Evolutionary conservation across 1,139 yeast genomes (phyloP).

Genomic region (Taphrina communis): DNA sequence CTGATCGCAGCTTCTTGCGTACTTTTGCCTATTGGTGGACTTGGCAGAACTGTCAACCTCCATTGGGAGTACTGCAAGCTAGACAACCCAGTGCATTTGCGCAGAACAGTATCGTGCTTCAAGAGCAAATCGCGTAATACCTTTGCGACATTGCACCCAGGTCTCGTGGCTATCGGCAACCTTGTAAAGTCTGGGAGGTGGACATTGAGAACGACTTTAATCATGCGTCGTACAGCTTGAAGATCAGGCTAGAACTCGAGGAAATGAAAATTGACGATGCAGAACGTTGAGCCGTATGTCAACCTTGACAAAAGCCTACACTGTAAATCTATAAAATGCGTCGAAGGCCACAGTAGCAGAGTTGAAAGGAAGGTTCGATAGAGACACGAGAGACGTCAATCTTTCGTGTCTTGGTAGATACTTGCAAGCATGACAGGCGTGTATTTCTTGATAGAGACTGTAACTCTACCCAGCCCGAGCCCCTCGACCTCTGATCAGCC

Average conservation of each 20-base stretch:
- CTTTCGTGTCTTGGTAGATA: no score
- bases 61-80: conserved; percentile 16
- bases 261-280: no score
- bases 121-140: conserved; percentile 10
- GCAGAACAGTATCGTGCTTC: conserved; percentile 10
- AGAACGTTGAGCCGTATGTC: no score
- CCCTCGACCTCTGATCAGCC: no score
- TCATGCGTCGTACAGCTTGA: neutral
- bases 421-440: no score
- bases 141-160: neutral
- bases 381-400: no score
- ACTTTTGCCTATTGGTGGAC: conserved; percentile 1
- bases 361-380: no score
- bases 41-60: conserved; percentile 21
- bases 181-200: conserved; percentile 1
- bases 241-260: neutral
- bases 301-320: no score
- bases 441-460: no score
- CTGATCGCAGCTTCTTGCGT: neutral
- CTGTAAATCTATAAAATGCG: no score
- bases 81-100: conserved; percentile 5
- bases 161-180: neutral
- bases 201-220: neutral
- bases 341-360: no score
- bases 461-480: no score